Evolutionary conservation across 2,329 filamentous ascomycete genomes (phyloP), one percentile per base, ranked within the genome.

Genomic region (Magnaporthales sp.): DNA sequence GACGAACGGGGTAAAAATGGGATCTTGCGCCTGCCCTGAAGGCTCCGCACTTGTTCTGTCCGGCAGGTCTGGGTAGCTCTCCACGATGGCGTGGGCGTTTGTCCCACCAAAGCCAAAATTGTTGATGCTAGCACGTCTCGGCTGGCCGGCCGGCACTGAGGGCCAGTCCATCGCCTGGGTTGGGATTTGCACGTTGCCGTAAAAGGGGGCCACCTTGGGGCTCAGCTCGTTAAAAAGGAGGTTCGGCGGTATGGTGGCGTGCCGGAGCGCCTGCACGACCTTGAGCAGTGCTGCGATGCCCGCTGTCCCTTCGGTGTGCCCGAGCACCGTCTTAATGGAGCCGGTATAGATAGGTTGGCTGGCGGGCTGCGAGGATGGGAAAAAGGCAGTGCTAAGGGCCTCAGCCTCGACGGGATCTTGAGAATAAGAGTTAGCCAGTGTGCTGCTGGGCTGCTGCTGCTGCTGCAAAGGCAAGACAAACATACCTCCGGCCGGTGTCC

Each of bases 271-370:
- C 27, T 80, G 72, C 0, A 81, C 69, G 0, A 79, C 76, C 69
- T 81, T 83, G n/a, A 85, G 73, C 7, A 85, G 65, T 8, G 80
- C 80, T 0, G 82, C 81, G 13, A 85, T 70, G 0, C 83, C 83
- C 2, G 81, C 81, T 0, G 80, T 77, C 10, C 78, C 81, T 69
- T 85, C 83, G 5, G 82, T 67, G 71, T 86, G 84, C 8, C 83
- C 83, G 27, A 79, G 71, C 62, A 78, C 79, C 38, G 77, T 72
- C 68, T 78, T 77, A 15, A 78, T 68, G 8, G 77, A 66, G 4
- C 72, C 72, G n/a, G 75, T 27, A 9, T 15, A 61, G 27, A 15
- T 54, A 26, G 24, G 22, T 9, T 26, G 15, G 3, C 6, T 10
- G 11, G 8, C 56, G 2, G 24, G 56, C 7, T 61, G 27, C 56